A percentile compares a stretch with the other conserved stretches of the same genome.
These are phyloP conservation scores for Yamadazyma insecticola DNA, from an alignment of 805 yeast genomes.

Conservation along the genomic window DNA sequence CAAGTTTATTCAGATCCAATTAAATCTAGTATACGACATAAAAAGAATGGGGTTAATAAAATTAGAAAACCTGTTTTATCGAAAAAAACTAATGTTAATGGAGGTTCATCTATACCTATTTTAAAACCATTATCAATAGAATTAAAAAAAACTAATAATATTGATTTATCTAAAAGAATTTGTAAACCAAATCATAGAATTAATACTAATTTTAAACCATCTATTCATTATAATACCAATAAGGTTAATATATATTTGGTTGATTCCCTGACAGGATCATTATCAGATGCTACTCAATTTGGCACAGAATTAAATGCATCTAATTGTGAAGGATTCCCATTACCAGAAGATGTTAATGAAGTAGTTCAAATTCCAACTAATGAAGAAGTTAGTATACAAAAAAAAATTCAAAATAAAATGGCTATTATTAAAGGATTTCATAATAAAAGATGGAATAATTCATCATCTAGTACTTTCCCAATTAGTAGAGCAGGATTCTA, in stretches of 20 bases:
- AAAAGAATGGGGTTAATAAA: no score
- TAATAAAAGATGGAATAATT: constrained; percentile 9
- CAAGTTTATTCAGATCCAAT: constrained; percentile 15
- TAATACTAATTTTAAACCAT: constrained; percentile 26
- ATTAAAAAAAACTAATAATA: neutral
- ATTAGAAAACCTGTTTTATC: constrained; percentile 27
- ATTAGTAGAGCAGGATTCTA: constrained; percentile 23
- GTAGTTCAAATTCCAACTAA: constrained; percentile 56
- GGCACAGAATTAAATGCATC: constrained; percentile 66
- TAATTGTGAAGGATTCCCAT: constrained; percentile 57
- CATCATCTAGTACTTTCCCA: constrained; percentile 1
- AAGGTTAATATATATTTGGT: constrained; percentile 43
- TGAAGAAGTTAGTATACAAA: constrained; percentile 15
- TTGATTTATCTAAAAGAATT: no score
- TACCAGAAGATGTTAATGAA: constrained; percentile 55
- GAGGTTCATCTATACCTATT: no score
- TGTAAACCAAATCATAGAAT: constrained; percentile 39
- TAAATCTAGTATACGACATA: constrained; percentile 7
- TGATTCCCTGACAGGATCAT: constrained; percentile 55
- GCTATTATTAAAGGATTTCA: constrained; percentile 37
- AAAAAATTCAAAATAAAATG: constrained; percentile 20
- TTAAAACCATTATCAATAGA: constrained; percentile 6
- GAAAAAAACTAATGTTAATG: constrained; percentile 14
- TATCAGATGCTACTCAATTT: constrained; percentile 62
- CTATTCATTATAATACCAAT: constrained; percentile 17